Evolutionary conservation across 2,329 filamentous ascomycete genomes (phyloP).

Genomic region (Claviceps lovelessii): DNA sequence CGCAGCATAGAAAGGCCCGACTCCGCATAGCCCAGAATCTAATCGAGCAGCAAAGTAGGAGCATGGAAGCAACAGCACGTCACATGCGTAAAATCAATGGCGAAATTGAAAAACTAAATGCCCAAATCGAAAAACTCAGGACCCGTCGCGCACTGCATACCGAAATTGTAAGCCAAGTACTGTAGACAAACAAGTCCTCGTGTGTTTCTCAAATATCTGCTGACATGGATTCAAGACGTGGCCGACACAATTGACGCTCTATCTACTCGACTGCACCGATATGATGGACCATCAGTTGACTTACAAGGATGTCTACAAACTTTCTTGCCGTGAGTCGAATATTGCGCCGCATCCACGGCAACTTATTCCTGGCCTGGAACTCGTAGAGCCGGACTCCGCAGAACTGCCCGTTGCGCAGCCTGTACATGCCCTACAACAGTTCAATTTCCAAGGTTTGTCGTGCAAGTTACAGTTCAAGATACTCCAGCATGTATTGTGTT

Average conservation of each 20-base stretch:
- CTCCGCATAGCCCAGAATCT: neutral
- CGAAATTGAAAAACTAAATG: neutral
- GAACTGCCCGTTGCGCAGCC: neutral
- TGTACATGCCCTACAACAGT: neutral
- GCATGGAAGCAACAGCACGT: neutral
- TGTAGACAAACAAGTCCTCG: neutral
- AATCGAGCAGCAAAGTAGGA: neutral
- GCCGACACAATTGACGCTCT: neutral
- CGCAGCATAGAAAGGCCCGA: neutral
- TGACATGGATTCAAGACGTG: neutral
- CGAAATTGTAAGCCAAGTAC: neutral
- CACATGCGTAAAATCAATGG: too few relatives aligned
- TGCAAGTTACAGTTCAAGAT: conserved; percentile 19
- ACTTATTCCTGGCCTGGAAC: conserved; percentile 7
- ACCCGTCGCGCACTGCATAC: neutral
- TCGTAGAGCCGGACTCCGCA: neutral
- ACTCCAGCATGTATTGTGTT: conserved; percentile 23
- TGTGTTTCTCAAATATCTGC: neutral
- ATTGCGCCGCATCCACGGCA: conserved; percentile 5
- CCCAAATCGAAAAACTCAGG: neutral
- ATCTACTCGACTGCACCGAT: neutral
- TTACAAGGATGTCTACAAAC: conserved; percentile 7
- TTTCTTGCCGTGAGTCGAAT: conserved; percentile 11
- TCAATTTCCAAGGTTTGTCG: neutral
- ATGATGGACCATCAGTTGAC: neutral